Percentiles rank a stretch among this genome's conserved stretches.
Evolutionary conservation across 805 yeast genomes (phyloP).

Genomic region (Kodamaea kaohsiungensis): DNA sequence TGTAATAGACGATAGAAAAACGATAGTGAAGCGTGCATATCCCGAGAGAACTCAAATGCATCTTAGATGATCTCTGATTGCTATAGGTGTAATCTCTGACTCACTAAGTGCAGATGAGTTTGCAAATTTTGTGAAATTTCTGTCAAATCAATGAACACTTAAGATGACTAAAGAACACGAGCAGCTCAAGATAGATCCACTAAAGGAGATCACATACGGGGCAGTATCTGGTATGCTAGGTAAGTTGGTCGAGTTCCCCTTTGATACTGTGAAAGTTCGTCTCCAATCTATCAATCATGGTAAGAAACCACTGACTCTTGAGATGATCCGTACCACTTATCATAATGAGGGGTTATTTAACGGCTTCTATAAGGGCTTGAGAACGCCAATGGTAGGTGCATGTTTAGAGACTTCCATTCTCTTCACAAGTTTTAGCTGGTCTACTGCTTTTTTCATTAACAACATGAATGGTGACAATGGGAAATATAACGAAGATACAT

Average conservation of each 20-base stretch:
- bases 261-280: conserved; percentile 89
- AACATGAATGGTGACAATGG: conserved; percentile 1
- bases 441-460: conserved; percentile 37
- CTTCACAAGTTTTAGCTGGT: conserved; percentile 61
- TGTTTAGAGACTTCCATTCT: conserved; percentile 84
- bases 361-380: conserved; percentile 79
- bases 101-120: background rate
- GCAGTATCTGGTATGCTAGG: conserved; percentile 79
- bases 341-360: conserved; percentile 62
- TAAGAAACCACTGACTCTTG: conserved; percentile 55
- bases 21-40: no score
- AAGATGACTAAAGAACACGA: background rate
- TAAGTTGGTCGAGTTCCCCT: conserved; percentile 85
- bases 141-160: background rate
- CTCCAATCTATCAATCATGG: conserved; percentile 54
- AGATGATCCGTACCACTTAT: conserved; percentile 65
- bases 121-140: conserved; percentile 8
- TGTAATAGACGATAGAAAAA: no score
- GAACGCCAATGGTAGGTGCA: conserved; percentile 86
- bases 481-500: conserved; percentile 20
- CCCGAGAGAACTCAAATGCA: no score
- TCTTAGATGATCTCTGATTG: background rate
- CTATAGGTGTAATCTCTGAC: background rate
- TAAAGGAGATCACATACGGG: conserved; percentile 48
- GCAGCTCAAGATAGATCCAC: conserved; percentile 14